Evolutionary conservation across 2,329 filamentous ascomycete species (phyloP), one percentile per base, ranked within the genome.

Genomic region (Xylariaceae sp.): DNA sequence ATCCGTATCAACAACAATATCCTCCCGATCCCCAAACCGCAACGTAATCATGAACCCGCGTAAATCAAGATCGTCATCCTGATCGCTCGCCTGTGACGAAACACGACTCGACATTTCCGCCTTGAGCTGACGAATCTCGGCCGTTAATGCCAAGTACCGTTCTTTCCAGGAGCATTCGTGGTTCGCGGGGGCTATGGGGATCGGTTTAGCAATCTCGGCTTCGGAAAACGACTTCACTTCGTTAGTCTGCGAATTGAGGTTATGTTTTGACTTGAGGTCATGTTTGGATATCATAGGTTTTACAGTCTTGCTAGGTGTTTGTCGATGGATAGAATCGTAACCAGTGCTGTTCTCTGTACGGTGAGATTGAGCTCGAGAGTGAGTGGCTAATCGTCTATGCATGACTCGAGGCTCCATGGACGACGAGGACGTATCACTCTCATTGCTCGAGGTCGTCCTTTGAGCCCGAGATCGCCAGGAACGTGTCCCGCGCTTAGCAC

Each of bases 1-100:
- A 66, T 81, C 76, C 2, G 79, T 81, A 57, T 79, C 80, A 65
- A 82, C 78, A 51, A 82, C 75, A 66, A 82, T 64, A 61, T 83
- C 80, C 52, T 81, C 78, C 68, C 74, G 78, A 50, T 75, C 74
- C 64, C 70, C 77, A 65, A 80, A 70, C 68, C 81, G 80, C 69
- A 83, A 72, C 51, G 81, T 76, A 60, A 30, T 30, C 23, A 30
- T 5, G 5, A 30, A 30, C 9, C 79, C 79, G 59, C 79, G 74
- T 35, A 82, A 76, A 13, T 75, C 75, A 51, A 77, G 63, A 23
- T 77, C 74, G 13, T 73, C 72, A 42, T 73, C 72, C 6, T 69
- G 66, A 30, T 30, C 23, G 5, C 17, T 18, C 17, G 17, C 2
- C 17, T 18, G 17, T 2, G 23, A 30, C 23, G 23, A 30, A 30